Base-by-base conservation (phyloP, 495 filamentous ascomycete genomes). In the Xylaria flabelliformis region DNA sequence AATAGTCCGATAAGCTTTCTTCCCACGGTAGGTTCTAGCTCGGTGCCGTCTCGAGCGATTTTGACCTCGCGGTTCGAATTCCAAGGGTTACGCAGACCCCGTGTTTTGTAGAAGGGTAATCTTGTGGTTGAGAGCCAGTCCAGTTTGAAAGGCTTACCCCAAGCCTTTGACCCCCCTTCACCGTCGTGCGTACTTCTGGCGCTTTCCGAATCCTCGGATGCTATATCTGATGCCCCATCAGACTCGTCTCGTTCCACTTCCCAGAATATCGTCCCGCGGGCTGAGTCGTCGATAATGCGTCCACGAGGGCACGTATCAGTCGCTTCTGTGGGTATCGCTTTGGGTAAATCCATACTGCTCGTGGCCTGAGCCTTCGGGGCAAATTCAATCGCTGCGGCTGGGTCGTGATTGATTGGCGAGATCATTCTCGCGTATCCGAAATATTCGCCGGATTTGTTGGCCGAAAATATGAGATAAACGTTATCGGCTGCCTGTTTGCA, bases 361-460 rank as follows among this genome's bases (percentile, higher is more conserved):
- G 88, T 83, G 34, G 87, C 81, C 66, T 88, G 88, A 4, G 84
- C 84, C 72, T 87, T 86, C 3, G 88, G 86, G 0, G 88, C 84
- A 78, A 90, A 91, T 74, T 91, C 85, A 64, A 93, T 88, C 0
- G 90, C 86, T 3, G 91, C 88, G 2, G 87, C 86, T 36, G 91
- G 88, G 75, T 95, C 91, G 67, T 94, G 89, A 75, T 88, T 89
- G 79, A 98, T 97, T 9, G 89, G 86, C 62, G 96, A 98, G 21
- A 86, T 85, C 96, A 98, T 99, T 51, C 93, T 90, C 17, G 95
- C 96, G 74, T 97, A 97, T 32, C 96, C 96, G 80, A 96, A 98
- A 76, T 98, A 99, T 81, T 98, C 96, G 24, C 96, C 96, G 0
- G 96, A 98, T 76, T 98, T 98, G 82, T 98, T 99, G 15, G 95